phyloP scores from a whole-genome alignment of 2,329 filamentous ascomycete species.

The Ophiostoma angusticollis region DNA sequence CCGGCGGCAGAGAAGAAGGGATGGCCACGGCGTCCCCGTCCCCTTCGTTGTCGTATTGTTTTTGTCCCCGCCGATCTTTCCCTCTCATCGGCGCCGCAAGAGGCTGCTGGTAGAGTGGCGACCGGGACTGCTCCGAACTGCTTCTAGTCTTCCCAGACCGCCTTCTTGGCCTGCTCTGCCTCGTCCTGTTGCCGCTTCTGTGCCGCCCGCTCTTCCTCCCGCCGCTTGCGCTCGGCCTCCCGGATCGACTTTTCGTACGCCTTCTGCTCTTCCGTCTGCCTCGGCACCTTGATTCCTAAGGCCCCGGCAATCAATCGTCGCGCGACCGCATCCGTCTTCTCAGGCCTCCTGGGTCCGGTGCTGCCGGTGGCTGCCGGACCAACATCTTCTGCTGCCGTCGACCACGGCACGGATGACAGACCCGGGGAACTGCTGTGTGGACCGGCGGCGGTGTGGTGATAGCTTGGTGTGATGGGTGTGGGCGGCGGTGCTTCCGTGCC shows the following conservation, averaged over 20 bases:
- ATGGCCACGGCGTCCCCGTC: too few species aligned
- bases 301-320: slow-evolving; percentile 80
- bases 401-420: neutral
- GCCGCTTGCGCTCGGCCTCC: slow-evolving; percentile 70
- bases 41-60: too few species aligned
- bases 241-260: slow-evolving; percentile 73
- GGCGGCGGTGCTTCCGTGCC: slow-evolving; percentile 45
- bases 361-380: neutral
- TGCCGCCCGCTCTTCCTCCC: slow-evolving; percentile 58
- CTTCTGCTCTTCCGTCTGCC: slow-evolving; percentile 74
- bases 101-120: neutral
- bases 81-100: neutral
- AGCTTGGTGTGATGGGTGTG: slow-evolving; percentile 48
- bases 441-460: slow-evolving; percentile 14
- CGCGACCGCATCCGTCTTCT: slow-evolving; percentile 90
- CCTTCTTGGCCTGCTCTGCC: slow-evolving; percentile 62
- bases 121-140: slow-evolving; percentile 1
- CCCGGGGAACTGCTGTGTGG: neutral
- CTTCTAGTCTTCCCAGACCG: slow-evolving; percentile 68
- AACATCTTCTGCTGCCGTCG: neutral
- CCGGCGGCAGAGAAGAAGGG: too few species aligned
- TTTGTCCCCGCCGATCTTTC: too few species aligned
- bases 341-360: slow-evolving; percentile 40
- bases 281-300: slow-evolving; percentile 67
- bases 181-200: slow-evolving; percentile 48